These are phyloP conservation scores for Sarcodon aspratus DNA, from an alignment of 768 basidiomycete genomes.

Conservation along the genomic window DNA sequence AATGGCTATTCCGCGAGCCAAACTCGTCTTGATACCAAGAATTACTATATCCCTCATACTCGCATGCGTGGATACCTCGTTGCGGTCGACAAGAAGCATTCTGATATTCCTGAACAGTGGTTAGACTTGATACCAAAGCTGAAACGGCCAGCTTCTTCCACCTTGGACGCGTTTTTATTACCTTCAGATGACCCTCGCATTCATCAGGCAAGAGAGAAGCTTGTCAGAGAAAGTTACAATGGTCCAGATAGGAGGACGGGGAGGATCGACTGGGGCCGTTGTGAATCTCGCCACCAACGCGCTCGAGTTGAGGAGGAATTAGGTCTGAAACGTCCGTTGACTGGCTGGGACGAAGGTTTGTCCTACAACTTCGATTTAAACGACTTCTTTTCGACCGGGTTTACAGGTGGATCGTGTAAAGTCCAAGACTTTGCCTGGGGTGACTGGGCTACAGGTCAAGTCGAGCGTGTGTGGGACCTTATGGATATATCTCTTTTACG, in stretches of 20 bases:
- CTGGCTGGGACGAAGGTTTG: slow-evolving; percentile 87
- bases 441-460: slow-evolving; percentile 88
- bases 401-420: slow-evolving; percentile 67
- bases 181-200: slow-evolving; percentile 87
- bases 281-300: slow-evolving; percentile 85
- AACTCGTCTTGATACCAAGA: slow-evolving; percentile 71
- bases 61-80: slow-evolving; percentile 83
- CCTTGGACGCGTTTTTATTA: slow-evolving; percentile 86
- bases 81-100: slow-evolving; percentile 57
- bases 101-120: slow-evolving; percentile 62
- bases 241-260: slow-evolving; percentile 59
- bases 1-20: slow-evolving; percentile 66
- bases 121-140: slow-evolving; percentile 48
- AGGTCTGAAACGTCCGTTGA: slow-evolving; percentile 77
- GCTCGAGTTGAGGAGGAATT: slow-evolving; percentile 76
- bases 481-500: slow-evolving; percentile 88
- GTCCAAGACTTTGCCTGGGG: slow-evolving; percentile 86
- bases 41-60: slow-evolving; percentile 92
- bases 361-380: slow-evolving; percentile 2
- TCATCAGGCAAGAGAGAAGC: slow-evolving; percentile 76
- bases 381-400: neutral
- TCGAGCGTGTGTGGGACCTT: slow-evolving; percentile 91
- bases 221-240: slow-evolving; percentile 58
- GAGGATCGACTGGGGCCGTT: slow-evolving; percentile 83
- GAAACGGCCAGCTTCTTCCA: slow-evolving; percentile 77